Evolutionary conservation across 495 filamentous ascomycete genomes (phyloP).

Genomic region (Chaetomium cochliodes): DNA sequence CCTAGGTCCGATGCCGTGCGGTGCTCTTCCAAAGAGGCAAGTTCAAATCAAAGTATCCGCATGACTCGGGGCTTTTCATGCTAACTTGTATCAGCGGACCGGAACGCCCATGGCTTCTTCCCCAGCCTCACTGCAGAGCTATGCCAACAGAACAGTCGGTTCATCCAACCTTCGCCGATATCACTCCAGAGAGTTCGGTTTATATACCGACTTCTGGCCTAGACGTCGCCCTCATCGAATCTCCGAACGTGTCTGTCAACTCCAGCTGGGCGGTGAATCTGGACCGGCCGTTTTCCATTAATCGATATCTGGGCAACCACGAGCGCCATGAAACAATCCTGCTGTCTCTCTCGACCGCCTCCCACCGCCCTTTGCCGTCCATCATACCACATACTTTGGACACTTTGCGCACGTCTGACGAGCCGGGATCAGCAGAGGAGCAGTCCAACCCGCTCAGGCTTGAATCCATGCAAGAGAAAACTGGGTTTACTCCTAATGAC

Average conservation of each 20-base stretch:
- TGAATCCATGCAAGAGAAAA: background rate
- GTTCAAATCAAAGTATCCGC: background rate
- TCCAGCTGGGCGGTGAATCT: background rate
- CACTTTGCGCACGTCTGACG: background rate
- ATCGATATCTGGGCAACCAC: slow-evolving; percentile 6
- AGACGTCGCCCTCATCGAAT: background rate
- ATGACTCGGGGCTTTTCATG: background rate
- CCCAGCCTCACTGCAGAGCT: background rate
- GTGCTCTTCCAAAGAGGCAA: background rate
- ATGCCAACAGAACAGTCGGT: no score
- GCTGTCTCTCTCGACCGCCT: slow-evolving; percentile 8
- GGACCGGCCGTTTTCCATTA: background rate
- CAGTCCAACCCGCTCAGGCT: background rate
- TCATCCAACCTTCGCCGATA: background rate
- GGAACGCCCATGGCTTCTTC: background rate
- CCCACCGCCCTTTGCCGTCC: no score
- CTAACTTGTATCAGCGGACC: background rate
- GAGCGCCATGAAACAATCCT: slow-evolving; percentile 25
- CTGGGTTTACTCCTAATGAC: background rate
- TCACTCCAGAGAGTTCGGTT: background rate
- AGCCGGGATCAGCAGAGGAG: background rate
- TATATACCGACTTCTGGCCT: background rate
- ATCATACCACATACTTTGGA: background rate
- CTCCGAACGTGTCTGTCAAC: background rate
- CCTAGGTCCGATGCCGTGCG: background rate